phyloP scores from a whole-genome alignment of 352 stramenopile species.

The Globisporangium lucens region DNA sequence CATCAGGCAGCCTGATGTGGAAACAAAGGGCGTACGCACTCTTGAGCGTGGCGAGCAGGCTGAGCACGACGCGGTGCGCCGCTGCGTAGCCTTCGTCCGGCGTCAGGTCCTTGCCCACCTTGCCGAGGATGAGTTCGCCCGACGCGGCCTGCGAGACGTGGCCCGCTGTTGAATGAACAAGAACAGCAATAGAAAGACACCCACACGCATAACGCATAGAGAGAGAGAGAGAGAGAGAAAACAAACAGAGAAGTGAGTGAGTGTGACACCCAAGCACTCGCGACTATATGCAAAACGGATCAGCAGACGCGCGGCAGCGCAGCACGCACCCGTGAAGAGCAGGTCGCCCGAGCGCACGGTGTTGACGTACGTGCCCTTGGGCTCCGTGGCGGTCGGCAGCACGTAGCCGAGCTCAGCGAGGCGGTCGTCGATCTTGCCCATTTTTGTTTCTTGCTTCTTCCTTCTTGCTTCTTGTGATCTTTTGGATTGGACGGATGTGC shows the following conservation, averaged over 20 bases:
- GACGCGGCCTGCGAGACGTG: conserved; percentile 48
- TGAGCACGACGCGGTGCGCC: conserved; percentile 74
- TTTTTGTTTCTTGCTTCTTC: background rate
- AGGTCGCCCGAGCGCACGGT: conserved; percentile 60
- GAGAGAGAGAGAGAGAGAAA: background rate
- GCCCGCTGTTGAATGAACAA: conserved; percentile 31
- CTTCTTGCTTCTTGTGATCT: too few species aligned
- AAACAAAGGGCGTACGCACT: conserved; percentile 22
- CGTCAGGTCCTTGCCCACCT: conserved; percentile 77
- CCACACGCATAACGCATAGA: background rate
- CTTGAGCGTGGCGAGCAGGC: conserved; percentile 86
- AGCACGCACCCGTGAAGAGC: conserved; percentile 55
- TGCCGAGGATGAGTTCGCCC: conserved; percentile 72
- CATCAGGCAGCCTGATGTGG: background rate
- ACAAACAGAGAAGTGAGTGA: background rate
- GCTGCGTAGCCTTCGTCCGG: conserved; percentile 84
- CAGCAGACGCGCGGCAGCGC: too few species aligned
- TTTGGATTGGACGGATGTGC: background rate
- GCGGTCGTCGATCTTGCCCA: conserved; percentile 52
- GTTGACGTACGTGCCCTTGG: conserved; percentile 74
- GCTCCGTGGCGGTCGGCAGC: conserved; percentile 51
- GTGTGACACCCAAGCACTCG: too few species aligned
- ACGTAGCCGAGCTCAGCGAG: conserved; percentile 65
- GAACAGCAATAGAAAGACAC: background rate
- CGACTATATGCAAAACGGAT: background rate